Evolutionary conservation across 2,329 filamentous ascomycete species (phyloP), one percentile per base, ranked within the genome.

Genomic region (Colletotrichum salicis): DNA sequence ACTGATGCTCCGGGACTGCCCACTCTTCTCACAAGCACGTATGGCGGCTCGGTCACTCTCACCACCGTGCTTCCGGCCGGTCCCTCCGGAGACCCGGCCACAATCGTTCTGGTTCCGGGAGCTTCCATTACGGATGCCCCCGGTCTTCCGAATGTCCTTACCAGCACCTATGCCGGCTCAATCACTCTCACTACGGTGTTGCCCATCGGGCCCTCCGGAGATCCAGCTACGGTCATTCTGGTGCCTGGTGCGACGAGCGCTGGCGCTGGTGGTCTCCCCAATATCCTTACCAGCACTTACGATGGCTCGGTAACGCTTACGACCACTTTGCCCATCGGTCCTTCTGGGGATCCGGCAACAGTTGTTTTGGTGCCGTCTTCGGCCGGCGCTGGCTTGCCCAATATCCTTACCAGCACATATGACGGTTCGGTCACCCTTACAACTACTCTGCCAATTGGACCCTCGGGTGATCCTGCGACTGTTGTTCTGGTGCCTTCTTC

Each of bases 231-330:
- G 6, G 24, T 65, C 19, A n/a, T 65, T 7, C n/a, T 27, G 13
- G 61, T 64, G 8, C 61, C 60, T 19, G 41, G 22, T n/a, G 31
- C 41, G 41, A 48, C 41, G 19, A 22, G 22, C 12, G 29, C 35
- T 33, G 57, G n/a, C 7, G 19, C 41, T n/a, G 52, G 22, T 24
- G 48, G 33, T 24, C n/a, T 45, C 5, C 55, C 37, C 29, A 22
- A 61, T 24, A 2, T 67, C 7, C 58, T 55, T n/a, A 70, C 63
- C 6, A 70, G n/a, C 31, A 68, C 60, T 0, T 64, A 62, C 27
- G 66, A 22, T n/a, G 66, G 66, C 1, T 63, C 66, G 1, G 60
- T 52, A 1, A 51, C 66, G 5, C 29, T 69, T n/a, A 69, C 60
- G 2, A 48, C 37, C 22, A 64, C 66, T 10, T n/a, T 61, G 55